Evolutionary conservation across 345 rosid species (phyloP).

Genomic region (Zanthoxylum bungeanum): DNA sequence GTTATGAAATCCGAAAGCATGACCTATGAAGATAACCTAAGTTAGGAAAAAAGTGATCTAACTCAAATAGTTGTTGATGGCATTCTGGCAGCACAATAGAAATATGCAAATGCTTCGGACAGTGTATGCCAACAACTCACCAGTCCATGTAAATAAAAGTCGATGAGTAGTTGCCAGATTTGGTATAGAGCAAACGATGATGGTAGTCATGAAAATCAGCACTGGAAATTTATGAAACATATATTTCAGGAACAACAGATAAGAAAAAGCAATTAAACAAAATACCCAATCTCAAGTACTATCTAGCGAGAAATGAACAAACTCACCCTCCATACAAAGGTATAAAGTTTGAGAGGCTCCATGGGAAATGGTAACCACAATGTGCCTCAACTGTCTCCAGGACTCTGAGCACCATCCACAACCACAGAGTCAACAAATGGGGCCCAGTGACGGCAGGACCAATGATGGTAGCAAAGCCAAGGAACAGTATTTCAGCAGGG

Average conservation of each 20-base stretch:
- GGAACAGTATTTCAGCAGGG: conserved; percentile 91
- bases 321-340: conserved; percentile 98
- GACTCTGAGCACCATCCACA: conserved; percentile 91
- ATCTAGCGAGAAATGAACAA: neutral
- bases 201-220: conserved; percentile 98
- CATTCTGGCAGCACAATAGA: neutral
- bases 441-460: conserved; percentile 99
- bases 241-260: conserved; percentile 8
- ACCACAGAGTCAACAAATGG: conserved; percentile 85
- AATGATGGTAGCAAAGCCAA: conserved; percentile 90
- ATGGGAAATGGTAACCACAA: conserved; percentile 97
- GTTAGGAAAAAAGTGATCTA: neutral
- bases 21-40: neutral
- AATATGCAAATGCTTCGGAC: neutral
- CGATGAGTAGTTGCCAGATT: conserved; percentile 95
- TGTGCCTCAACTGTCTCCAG: conserved; percentile 98
- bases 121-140: conserved; percentile 39
- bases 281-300: neutral
- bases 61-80: neutral
- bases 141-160: conserved; percentile 97
- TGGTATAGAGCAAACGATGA: conserved; percentile 91
- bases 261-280: conserved; percentile 1
- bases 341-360: conserved; percentile 91
- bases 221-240: conserved; percentile 37
- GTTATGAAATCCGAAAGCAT: neutral